Base-by-base conservation (phyloP, 106 monocot species). In the Acorus calamus region DNA sequence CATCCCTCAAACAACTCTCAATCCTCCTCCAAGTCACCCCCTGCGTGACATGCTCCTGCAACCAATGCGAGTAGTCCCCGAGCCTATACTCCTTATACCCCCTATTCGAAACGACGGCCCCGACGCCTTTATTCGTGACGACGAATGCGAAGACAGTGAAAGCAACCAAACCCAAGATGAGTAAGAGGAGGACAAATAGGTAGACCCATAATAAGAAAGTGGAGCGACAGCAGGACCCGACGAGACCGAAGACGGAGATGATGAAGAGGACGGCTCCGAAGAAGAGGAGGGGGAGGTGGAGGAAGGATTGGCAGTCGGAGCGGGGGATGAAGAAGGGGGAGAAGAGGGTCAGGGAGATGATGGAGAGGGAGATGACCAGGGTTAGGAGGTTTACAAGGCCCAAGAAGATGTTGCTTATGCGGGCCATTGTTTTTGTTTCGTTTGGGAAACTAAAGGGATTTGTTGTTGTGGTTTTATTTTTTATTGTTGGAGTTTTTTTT, bases 71-170 rank as follows among this genome's bases (percentile, higher is more conserved):
- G 60, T 45, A 60, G 8, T 60, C 60, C 9, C 45, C 45, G 12
- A 60, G 60, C 60, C 60, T 44, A 10, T 60, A 60, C 45, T 60
- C 60, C 45, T 46, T 44, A 11, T 60, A 60, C 9, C 60, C 60
- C 7, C 45, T 44, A 3, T 9, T 10, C 2, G 60, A 60, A 10
- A 60, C 44, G 44, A 11, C 60, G 11, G 44, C 44, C 10, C 60
- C 60, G 60, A 11, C 60, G 6, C 44, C 60, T 10, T 60, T 60
- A 11, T 60, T 60, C 9, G 60, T 60, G 44, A 60, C 60, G 7
- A 46, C 60, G 44, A 45, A 60, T 3, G 60, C 60, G 60, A 60
- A 60, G 11, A 60, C 44, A 3, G 45, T 44, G 44, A 60, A 60
- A 11, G 46, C 44, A 4, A 60, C 8, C 8, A 60, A 3, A 7